A percentile compares a stretch with the other conserved stretches of the same genome.
Evolutionary conservation across 768 basidiomycete species (phyloP).

Genomic region (Auriscalpium microsporum): DNA sequence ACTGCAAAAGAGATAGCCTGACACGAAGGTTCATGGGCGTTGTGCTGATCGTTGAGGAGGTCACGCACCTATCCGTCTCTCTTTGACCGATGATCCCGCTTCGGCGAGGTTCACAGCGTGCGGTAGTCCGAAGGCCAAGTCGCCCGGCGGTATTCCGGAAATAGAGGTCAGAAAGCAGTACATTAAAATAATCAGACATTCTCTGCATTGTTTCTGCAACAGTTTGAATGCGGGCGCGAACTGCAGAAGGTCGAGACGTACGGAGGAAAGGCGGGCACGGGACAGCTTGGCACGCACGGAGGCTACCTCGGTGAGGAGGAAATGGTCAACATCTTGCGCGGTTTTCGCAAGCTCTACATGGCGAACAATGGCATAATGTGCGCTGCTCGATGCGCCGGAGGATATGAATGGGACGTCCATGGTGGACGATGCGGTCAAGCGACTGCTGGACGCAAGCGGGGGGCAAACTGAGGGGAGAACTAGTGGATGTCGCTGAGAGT

Average conservation of each 20-base stretch:
- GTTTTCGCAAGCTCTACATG: slow-evolving; percentile 59
- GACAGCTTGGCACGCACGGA: slow-evolving; percentile 45
- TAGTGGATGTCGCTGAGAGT: too few relatives aligned
- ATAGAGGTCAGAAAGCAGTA: slow-evolving; percentile 54
- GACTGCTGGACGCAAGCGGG: background rate
- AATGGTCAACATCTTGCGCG: slow-evolving; percentile 49
- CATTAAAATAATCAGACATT: slow-evolving; percentile 58
- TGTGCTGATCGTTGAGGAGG: background rate
- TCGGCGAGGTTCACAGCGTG: slow-evolving; percentile 75
- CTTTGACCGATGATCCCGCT: slow-evolving; percentile 47
- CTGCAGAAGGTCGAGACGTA: slow-evolving; percentile 28
- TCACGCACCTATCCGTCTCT: slow-evolving; percentile 58
- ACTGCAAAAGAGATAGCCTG: slow-evolving; percentile 74
- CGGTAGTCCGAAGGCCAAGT: slow-evolving; percentile 62
- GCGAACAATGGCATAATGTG: slow-evolving; percentile 69
- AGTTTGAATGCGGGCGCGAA: background rate
- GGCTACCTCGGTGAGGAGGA: slow-evolving; percentile 52
- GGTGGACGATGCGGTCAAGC: background rate
- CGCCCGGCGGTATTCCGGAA: slow-evolving; percentile 31
- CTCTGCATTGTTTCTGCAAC: slow-evolving; percentile 54
- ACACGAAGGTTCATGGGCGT: background rate
- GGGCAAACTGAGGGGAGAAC: too few relatives aligned
- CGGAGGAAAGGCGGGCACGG: slow-evolving; percentile 41
- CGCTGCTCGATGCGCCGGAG: slow-evolving; percentile 69
- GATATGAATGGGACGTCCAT: slow-evolving; percentile 78